phyloP scores from a whole-genome alignment of 164 flowering plant species.

The Tinospora cordifolia region DNA sequence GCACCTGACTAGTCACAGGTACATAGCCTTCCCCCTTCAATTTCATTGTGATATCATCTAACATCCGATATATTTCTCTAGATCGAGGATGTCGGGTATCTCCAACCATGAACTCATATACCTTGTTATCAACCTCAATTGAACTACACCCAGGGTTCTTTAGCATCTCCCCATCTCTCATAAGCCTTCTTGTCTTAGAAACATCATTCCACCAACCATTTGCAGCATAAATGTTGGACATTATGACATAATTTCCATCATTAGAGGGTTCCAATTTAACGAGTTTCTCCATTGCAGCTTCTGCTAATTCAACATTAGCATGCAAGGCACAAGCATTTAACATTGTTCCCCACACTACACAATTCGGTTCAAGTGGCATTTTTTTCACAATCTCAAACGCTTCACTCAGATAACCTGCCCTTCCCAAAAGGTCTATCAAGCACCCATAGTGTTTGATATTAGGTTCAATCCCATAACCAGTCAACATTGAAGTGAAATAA shows the following conservation, averaged over 20 bases:
- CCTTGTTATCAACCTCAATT: conserved; percentile 21
- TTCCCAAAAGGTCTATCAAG: conserved; percentile 9
- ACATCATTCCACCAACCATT: conserved; percentile 19
- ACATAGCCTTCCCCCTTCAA: conserved; percentile 19
- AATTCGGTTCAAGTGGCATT: conserved; percentile 6
- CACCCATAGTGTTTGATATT: conserved; percentile 10
- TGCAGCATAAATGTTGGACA: conserved; percentile 17
- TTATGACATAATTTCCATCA: conserved; percentile 13
- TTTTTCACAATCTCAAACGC: conserved; percentile 4
- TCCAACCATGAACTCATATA: conserved; percentile 25
- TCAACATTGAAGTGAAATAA: background rate
- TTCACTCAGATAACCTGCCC: conserved; percentile 8
- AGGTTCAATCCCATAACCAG: background rate
- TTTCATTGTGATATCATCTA: conserved; percentile 10
- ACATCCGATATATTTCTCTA: conserved; percentile 15
- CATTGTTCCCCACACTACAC: conserved; percentile 2
- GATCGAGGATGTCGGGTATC: conserved; percentile 17
- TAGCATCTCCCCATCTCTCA: conserved; percentile 16
- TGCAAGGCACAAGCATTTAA: conserved; percentile 5
- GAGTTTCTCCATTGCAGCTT: background rate
- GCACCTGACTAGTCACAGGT: conserved; percentile 10
- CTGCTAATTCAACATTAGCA: conserved; percentile 1
- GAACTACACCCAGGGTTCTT: conserved; percentile 27
- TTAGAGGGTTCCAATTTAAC: background rate
- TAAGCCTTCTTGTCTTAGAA: conserved; percentile 15